Base-by-base conservation (phyloP, 257 asterid genomes). In the Primulina huaijiensis region DNA sequence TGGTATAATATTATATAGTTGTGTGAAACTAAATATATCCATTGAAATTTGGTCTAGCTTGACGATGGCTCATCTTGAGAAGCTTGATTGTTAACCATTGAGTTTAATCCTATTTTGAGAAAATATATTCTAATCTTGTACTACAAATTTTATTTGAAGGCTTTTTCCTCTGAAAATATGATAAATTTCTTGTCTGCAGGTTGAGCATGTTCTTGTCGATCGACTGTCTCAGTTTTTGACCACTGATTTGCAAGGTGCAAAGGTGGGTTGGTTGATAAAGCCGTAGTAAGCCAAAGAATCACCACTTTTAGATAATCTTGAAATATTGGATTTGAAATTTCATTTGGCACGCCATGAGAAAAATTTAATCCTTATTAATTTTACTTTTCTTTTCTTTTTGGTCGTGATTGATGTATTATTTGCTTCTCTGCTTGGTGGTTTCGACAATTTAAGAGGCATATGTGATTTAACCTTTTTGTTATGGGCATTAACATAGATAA, bases 191-290 rank as follows among this genome's bases (percentile, higher is more conserved):
- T 60, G 61, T 64, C 76, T 82, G 72, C 88, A 93, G 99, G 97
- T 90, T 63, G 99, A 93, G 78, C 99, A 93, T 82, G 96, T 90
- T 68, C 92, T 93, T 12, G 88, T 93, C 61, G 99, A 91, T 74
- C 97, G 97, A n/a, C 75, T 93, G 77, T 78, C 88, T 75, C 92
- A 90, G 69, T 89, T 93, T 82, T 71, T 93, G 71, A 73, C 96
- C 8, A 85, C 83, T 71, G 99, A 90, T 89, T 73, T 93, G 87
- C 99, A 88, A 75, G 96, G 88, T 71, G 92, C 92, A 70, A 93
- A 93, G 99, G 99, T 93, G 82, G 37, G 77, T 58, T 40, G 65
- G 30, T 65, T 27, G 34, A 11, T 50, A 29, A 69, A 46, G 60
- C 60, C 69, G 55, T 65, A 71, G 8, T 46, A 68, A 62, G 65